Evolutionary conservation across 192 early-diverging fungal genomes (phyloP).

Genomic region (Linnemannia elongata): DNA sequence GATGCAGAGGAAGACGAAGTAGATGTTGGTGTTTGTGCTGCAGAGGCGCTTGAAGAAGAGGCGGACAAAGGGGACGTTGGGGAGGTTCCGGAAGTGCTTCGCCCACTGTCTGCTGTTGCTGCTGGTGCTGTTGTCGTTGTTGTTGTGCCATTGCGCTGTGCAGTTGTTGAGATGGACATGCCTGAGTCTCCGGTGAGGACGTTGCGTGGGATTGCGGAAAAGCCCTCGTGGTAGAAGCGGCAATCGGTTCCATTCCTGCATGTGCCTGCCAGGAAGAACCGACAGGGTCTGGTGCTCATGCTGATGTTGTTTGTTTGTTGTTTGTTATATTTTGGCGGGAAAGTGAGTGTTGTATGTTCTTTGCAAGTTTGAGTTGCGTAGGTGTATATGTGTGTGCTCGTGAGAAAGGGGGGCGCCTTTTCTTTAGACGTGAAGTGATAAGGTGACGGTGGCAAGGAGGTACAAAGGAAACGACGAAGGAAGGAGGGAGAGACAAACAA

Average conservation of each 20-base stretch:
- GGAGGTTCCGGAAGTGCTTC: background rate
- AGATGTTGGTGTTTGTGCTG: background rate
- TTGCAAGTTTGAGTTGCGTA: too few species aligned
- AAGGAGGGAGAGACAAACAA: background rate
- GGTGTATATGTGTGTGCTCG: too few species aligned
- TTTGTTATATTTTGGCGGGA: background rate
- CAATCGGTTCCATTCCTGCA: conserved; percentile 39
- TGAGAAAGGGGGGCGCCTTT: too few species aligned
- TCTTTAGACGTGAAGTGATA: too few species aligned
- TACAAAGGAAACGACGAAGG: too few species aligned
- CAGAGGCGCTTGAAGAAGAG: background rate
- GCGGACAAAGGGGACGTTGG: background rate
- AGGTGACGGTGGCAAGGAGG: too few species aligned
- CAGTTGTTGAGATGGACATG: background rate
- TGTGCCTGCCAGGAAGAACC: conserved; percentile 38
- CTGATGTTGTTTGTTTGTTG: background rate
- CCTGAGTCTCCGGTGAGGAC: background rate
- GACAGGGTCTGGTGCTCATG: conserved; percentile 24
- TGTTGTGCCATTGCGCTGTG: background rate
- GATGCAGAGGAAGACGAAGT: background rate
- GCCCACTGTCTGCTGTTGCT: background rate
- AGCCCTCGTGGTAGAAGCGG: conserved; percentile 45
- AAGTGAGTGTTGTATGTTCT: background rate
- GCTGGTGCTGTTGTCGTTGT: background rate
- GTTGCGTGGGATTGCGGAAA: conserved; percentile 10